phyloP scores from a whole-genome alignment of 2,329 filamentous ascomycete genomes.

The Penicillium vulpinum region DNA sequence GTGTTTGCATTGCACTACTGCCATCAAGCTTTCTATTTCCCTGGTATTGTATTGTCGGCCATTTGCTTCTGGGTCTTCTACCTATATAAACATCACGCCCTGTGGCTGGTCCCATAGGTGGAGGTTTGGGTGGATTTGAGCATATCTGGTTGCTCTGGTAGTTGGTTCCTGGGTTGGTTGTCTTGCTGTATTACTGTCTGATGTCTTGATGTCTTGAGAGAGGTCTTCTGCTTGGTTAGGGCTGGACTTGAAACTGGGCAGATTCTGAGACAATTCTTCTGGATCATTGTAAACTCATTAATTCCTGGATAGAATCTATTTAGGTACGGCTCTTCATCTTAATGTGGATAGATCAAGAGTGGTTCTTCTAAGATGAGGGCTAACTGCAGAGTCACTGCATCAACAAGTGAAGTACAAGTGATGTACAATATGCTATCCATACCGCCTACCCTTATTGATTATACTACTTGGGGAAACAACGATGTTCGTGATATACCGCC shows the following conservation, averaged over 20 bases:
- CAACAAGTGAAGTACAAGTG: no score
- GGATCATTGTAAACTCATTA: background rate
- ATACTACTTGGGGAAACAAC: no score
- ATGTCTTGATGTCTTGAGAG: background rate
- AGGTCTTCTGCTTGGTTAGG: background rate
- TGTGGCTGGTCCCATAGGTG: conserved; percentile 2
- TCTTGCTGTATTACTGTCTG: background rate
- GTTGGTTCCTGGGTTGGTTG: background rate
- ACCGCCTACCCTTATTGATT: no score
- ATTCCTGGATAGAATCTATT: background rate
- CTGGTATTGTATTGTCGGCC: background rate
- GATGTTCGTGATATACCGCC: no score
- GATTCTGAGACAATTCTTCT: background rate
- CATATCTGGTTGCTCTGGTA: background rate
- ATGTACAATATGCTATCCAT: no score
- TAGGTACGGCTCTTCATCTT: background rate
- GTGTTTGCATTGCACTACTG: conserved; percentile 14
- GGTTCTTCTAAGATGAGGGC: no score
- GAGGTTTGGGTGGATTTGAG: background rate
- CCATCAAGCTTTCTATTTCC: background rate
- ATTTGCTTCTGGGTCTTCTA: background rate
- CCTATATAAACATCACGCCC: background rate
- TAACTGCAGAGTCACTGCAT: no score
- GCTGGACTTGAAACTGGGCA: background rate
- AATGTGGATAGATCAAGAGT: background rate